Percentiles rank a stretch among this genome's conserved stretches.
Evolutionary conservation across 306 rosid species (phyloP).

Genomic region (Medicago ruthenica): DNA sequence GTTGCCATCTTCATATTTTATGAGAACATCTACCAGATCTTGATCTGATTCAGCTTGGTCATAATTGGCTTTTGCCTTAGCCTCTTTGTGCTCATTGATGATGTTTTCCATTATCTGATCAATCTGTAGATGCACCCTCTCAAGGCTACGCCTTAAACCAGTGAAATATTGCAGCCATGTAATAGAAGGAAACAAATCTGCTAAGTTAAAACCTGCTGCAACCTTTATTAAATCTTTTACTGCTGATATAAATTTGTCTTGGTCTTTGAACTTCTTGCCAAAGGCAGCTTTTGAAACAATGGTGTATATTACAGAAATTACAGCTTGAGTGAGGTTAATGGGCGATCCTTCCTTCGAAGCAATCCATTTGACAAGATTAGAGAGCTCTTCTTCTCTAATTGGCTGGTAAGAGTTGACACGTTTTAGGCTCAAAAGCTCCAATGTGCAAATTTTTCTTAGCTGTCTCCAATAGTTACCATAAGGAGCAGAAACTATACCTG

Average conservation of each 20-base stretch:
- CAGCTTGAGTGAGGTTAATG: constrained; percentile 43
- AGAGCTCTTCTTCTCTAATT: constrained; percentile 45
- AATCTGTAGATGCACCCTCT: neutral
- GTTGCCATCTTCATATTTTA: neutral
- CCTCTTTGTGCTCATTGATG: constrained; percentile 20
- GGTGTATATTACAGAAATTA: neutral
- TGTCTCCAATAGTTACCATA: constrained; percentile 51
- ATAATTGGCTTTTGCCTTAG: neutral
- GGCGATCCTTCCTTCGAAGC: constrained; percentile 21
- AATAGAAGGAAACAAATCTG: constrained; percentile 33
- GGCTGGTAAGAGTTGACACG: constrained; percentile 37
- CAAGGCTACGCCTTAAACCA: constrained; percentile 17
- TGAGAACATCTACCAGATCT: neutral
- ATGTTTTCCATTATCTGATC: constrained; percentile 20
- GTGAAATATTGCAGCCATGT: constrained; percentile 18
- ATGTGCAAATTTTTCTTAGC: constrained; percentile 35
- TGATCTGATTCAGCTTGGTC: neutral
- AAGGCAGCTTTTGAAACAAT: constrained; percentile 45
- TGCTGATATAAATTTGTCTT: constrained; percentile 6
- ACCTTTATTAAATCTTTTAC: neutral
- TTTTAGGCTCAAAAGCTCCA: constrained; percentile 48
- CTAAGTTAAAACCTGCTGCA: constrained; percentile 29
- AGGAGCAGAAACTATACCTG: constrained; percentile 29
- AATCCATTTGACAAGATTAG: constrained; percentile 25
- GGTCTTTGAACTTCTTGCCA: constrained; percentile 43